Evolutionary conservation across 1,284 basidiomycete species (phyloP).

Genomic region (Fomitopsis palustris): DNA sequence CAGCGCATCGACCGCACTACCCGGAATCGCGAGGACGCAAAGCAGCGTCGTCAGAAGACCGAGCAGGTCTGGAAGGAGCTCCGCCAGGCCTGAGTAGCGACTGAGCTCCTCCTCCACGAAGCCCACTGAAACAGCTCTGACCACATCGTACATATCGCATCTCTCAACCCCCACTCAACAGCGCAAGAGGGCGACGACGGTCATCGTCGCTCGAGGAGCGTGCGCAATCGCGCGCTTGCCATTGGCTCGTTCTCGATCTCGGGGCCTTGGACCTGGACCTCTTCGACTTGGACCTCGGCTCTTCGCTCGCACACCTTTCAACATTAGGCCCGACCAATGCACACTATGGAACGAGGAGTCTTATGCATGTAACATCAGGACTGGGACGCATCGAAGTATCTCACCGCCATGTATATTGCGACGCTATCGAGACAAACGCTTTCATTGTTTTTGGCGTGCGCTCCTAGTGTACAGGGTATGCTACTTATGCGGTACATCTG

Average conservation of each 20-base stretch:
- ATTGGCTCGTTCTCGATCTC: too few relatives aligned
- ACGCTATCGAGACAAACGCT: neutral
- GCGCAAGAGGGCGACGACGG: too few relatives aligned
- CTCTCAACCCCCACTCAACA: neutral
- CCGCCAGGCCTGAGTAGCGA: constrained; percentile 35
- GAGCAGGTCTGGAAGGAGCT: constrained; percentile 63
- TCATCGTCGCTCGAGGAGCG: too few relatives aligned
- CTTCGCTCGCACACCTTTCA: too few relatives aligned
- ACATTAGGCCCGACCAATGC: too few relatives aligned
- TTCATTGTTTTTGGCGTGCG: neutral
- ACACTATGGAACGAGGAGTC: too few relatives aligned
- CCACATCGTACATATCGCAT: neutral
- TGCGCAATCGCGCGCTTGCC: too few relatives aligned
- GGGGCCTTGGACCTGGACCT: too few relatives aligned
- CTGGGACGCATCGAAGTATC: neutral
- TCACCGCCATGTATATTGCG: neutral
- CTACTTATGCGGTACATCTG: neutral
- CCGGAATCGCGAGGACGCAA: constrained; percentile 68
- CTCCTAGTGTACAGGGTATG: neutral
- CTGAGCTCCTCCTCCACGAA: neutral
- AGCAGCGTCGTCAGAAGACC: constrained; percentile 50
- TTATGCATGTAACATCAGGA: neutral
- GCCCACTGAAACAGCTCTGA: neutral
- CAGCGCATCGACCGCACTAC: constrained; percentile 64
- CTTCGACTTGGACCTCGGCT: too few relatives aligned